Base-by-base conservation (phyloP, 768 basidiomycete species). In the Phaffia tasmanica region DNA sequence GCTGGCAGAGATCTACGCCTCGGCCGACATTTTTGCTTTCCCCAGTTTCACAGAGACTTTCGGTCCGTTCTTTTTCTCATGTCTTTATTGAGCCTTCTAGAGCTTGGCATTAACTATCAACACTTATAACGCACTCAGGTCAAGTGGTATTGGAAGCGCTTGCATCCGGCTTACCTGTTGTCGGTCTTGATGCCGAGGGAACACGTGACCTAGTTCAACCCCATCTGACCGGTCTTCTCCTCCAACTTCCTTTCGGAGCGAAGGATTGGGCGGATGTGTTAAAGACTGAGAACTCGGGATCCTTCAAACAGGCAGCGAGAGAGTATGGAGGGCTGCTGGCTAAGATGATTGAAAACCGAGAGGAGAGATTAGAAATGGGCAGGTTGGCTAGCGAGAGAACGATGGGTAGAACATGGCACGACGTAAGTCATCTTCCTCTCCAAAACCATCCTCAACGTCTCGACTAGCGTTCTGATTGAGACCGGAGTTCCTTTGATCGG, bases 101-200 rank as follows among this genome's bases (percentile, higher is more conserved):
- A 42, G 35, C 4, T 42, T 42, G 35, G 4, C 6, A 11, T 42
- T 42, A 11, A 42, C 35, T 11, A 42, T 42, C 6, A 42, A 42
- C 35, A 42, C 35, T 4, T 42, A 42, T 9, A 54, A 54, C 29
- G 53, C 15, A n/a, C 35, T 18, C 60, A 67, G 75, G 80, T 21
- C 80, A 81, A 66, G 79, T 80, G 50, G 79, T 80, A 9, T 70
- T 77, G 1, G 79, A 81, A 70, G 79, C 78, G 9, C 74, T 79
- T 25, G 79, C 79, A 0, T 79, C 78, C 30, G 79, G 79, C 2
- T 68, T 81, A 32, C 80, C 80, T 0, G 79, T 81, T 35, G 74
- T 79, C 48, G 79, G 79, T 1, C 74, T 80, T 15, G 74, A 77
- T 27, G 79, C 79, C 4, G 79, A 80, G 59, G 79, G 76, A 8